Evolutionary conservation across 2,329 filamentous ascomycete species (phyloP).

Genomic region (Fusarium brevicatenulatum): DNA sequence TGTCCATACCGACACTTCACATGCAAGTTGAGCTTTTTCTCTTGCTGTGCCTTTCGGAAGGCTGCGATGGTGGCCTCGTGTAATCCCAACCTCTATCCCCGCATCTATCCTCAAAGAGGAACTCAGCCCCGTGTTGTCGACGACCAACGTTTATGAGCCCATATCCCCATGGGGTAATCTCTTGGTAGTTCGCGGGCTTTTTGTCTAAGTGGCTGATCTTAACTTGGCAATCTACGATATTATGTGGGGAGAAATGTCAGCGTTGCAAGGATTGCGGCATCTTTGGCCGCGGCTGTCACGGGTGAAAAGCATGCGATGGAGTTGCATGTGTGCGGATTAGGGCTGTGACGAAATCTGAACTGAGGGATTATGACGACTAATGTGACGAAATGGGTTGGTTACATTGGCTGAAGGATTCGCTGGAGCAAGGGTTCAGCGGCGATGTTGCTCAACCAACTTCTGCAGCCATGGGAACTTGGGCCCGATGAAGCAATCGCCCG

Average conservation of each 20-base stretch:
- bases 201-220: constrained; percentile 24
- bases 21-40: constrained; percentile 7
- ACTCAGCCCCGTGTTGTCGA: constrained; percentile 19
- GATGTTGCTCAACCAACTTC: neutral
- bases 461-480: constrained; percentile 9
- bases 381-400: constrained; percentile 12
- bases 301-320: neutral
- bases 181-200: constrained; percentile 13
- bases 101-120: constrained; percentile 38
- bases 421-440: neutral
- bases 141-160: constrained; percentile 12
- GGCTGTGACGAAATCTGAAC: neutral
- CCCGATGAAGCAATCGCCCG: neutral
- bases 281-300: constrained; percentile 31
- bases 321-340: constrained; percentile 20
- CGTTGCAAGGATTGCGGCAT: constrained; percentile 24
- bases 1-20: constrained; percentile 16
- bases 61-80: constrained; percentile 33
- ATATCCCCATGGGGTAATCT: constrained; percentile 33
- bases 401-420: neutral
- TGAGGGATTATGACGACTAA: constrained; percentile 14
- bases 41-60: constrained; percentile 18
- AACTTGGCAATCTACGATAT: constrained; percentile 26
- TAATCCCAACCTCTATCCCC: constrained; percentile 32
- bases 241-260: constrained; percentile 14